Evolutionary conservation across 1,284 basidiomycete species (phyloP), one percentile per base, ranked within the genome.

Genomic region (Coriolopsis trogii): DNA sequence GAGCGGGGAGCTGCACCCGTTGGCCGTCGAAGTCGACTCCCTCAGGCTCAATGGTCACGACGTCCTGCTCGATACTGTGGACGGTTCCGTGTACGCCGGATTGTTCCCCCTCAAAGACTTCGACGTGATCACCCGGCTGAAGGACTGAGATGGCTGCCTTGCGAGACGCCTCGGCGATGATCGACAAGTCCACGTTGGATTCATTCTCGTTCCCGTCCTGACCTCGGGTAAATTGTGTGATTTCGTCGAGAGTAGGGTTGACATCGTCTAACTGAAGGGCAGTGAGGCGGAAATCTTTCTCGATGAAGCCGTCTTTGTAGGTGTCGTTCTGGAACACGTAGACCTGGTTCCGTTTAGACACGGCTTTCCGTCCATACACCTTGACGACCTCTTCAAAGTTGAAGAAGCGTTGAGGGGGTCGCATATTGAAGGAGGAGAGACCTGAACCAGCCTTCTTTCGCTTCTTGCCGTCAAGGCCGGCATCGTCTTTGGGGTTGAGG

Each of bases 71-170:
- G 60, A 99, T 91, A 48, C 93, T 88, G 55, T 95, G 91, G 26
- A 99, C 92, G 3, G 88, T 84, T 73, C 97, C 97, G 59, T 93
- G 86, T 25, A 98, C 84, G 59, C 97, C 96, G 3, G 91, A 80
- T 68, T 98, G 94, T 71, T 98, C 95, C 34, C 97, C 96, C 69
- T 98, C 95, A 61, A 94, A 95, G 26, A 99, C 94, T 68, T 99
- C 96, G 47, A 99, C 87, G 62, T 96, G 92, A 71, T 99, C 96
- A 51, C 96, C 97, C 0, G 96, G 96, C 66, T 97, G 94, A n/a
- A 99, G 75, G 4, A 95, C 91, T 8, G 89, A 84, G 30, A 94
- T 88, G 6, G 91, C 90, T 2, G 91, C 89, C 67, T 93, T 93
- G 41, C 89, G 79, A 7, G 92, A 90, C 1, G 92, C 89, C 66